A percentile compares a stretch with the other conserved stretches of the same genome.
Conservation (phyloP, 2,329 filamentous ascomycete genomes). For the Aureobasidium subglaciale region DNA sequence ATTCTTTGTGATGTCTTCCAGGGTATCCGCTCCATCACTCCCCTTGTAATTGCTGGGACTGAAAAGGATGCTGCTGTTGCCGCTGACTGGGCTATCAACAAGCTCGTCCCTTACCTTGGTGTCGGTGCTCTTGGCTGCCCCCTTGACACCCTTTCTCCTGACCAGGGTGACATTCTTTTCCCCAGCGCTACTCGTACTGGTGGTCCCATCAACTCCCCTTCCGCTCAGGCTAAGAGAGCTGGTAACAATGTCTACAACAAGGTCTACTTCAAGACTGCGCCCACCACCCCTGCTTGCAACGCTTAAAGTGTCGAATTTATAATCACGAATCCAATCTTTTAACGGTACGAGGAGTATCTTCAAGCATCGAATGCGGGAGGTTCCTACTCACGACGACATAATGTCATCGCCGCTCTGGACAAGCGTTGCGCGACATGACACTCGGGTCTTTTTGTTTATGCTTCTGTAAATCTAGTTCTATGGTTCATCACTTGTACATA, state of each 20-base stretch:
- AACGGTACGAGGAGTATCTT: neutral
- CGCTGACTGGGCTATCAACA: constrained; percentile 26
- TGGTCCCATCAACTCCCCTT: constrained; percentile 26
- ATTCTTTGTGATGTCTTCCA: constrained; percentile 31
- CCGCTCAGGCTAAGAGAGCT: constrained; percentile 22
- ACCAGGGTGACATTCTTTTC: constrained; percentile 22
- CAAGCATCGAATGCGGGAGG: neutral
- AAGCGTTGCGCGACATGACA: neutral
- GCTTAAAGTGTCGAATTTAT: neutral
- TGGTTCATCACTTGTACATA: constrained; percentile 4
- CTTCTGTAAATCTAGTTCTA: neutral
- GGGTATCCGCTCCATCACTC: constrained; percentile 31
- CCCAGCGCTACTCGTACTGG: constrained; percentile 25
- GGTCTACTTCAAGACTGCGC: constrained; percentile 27
- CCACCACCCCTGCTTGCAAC: constrained; percentile 14
- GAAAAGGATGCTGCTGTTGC: constrained; percentile 21
- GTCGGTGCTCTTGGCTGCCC: constrained; percentile 31
- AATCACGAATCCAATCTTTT: neutral
- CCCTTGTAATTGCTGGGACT: constrained; percentile 25
- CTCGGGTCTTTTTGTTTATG: neutral
- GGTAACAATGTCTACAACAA: constrained; percentile 33
- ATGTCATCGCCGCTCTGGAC: neutral
- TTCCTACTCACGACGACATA: neutral
- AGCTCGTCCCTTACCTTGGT: constrained; percentile 26
- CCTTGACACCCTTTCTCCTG: constrained; percentile 22